Evolutionary conservation across 352 stramenopile genomes (phyloP), one percentile per base, ranked within the genome.

Genomic region (Phytophthora pisi): DNA sequence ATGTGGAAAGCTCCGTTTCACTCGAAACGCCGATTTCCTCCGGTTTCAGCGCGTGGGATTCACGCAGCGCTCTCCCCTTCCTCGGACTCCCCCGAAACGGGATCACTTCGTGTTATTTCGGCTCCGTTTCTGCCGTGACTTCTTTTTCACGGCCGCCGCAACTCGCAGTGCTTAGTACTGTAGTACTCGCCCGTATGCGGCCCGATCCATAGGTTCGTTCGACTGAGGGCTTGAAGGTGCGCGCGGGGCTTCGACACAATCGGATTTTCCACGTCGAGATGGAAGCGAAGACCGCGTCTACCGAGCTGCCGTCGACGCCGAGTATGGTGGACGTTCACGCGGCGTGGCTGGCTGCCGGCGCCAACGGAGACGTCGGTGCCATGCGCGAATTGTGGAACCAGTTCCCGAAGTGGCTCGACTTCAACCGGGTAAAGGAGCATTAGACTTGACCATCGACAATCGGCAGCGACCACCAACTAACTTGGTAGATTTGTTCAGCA

Each of bases 381-480:
- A 75, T 75, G 68, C 36, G 47, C 6, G 40, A 51, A 5, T 26
- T 75, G 40, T 45, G 31, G 42, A 8, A 2, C 3, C 63, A 40
- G 16, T 66, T 61, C 49, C 62, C 68, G 1, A 5, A 60, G 40
- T 75, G 68, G 68, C 53, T 76, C 43, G 68, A 57, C 58, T 63
- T 76, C 18, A 16, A 66, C 2, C 64, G 43, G 43, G 68, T 76
- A 76, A 31, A 38, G 13, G 16, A 46, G 40, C 0, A 10, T 47
- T 47, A 3, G 11, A n/a, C 4, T 20, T 8, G 40, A 34, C 30
- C 11, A 34, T 47, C 5, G 13, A 5, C 24, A 13, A 47, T 24
- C 0, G 0, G 40, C 40, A 23, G 13, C 4, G 40, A 47, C 16
- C 5, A 16, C 10, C 30, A 30, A 28, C 16, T 63, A 23, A 34